Evolutionary conservation across 83 land plant species (phyloP), one percentile per base, ranked within the genome.

Genomic region (Picea abies): DNA sequence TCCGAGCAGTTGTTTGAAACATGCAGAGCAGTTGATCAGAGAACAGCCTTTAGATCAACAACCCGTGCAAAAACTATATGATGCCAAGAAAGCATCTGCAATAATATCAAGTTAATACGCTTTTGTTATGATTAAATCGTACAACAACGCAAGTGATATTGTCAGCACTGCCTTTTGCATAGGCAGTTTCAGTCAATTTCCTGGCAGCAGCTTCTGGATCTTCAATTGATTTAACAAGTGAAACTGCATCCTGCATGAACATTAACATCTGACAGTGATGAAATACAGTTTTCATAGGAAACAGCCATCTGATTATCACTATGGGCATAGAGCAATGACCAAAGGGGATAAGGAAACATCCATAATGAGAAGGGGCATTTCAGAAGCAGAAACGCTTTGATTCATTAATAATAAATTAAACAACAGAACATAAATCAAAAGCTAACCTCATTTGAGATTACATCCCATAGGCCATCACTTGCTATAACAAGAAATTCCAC

Each of bases 141-240:
- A 93, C 91, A 49, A 93, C 87, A 37, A 93, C 75, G 76, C 95
- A 91, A 35, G 93, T 93, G 78, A 93, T 93, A 82, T 93, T 93
- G 70, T 93, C 95, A 8, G 90, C 77, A 79, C 94, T 93, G 11
- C 95, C 95, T 63, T 82, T 79, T 37, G 80, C 63, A 79, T 84
- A 93, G 23, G 95, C 95, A 69, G 85, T 90, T 76, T 88, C 82
- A 41, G 86, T 86, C 60, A 93, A 85, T 65, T 76, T 89, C 68
- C 90, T 86, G 8, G 94, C 86, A 70, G 95, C 90, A 25, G 84
- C 84, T 86, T 91, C 93, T 25, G 95, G 87, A 25, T 93, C 90
- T 49, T 78, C 11, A 17, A 86, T 86, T 63, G 72, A 82, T 67
- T 85, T 87, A 10, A 93, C 91, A 11, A 91, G 66, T 8, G 83